Percentiles rank a stretch among this genome's conserved stretches.
phyloP scores from a whole-genome alignment of 495 filamentous ascomycete genomes.

The Letharia lupina region DNA sequence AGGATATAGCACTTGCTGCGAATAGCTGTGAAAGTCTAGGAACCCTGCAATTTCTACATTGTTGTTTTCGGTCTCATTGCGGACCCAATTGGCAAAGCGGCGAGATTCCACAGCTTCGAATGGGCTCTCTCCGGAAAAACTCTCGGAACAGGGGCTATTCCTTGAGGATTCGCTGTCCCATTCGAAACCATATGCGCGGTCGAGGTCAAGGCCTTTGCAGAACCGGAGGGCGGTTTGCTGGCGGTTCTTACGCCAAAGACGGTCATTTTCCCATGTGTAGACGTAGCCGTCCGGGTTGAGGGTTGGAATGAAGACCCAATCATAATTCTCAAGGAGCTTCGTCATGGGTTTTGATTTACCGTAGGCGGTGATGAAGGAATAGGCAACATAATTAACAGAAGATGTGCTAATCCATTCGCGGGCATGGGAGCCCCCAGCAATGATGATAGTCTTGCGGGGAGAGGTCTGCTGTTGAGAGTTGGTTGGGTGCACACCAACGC shows the following conservation, averaged over 20 bases:
- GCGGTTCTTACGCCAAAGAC: slow-evolving; percentile 92
- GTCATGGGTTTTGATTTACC: slow-evolving; percentile 59
- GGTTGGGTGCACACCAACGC: slow-evolving; percentile 57
- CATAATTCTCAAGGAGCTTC: slow-evolving; percentile 68
- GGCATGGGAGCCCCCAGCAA: slow-evolving; percentile 80
- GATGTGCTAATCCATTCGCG: slow-evolving; percentile 94
- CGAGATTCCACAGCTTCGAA: slow-evolving; percentile 79
- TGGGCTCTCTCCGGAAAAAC: slow-evolving; percentile 71
- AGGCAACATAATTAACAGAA: slow-evolving; percentile 84
- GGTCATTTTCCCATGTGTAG: slow-evolving; percentile 86
- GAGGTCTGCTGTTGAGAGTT: slow-evolving; percentile 31
- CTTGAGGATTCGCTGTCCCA: slow-evolving; percentile 65
- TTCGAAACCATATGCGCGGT: slow-evolving; percentile 73
- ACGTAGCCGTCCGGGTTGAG: slow-evolving; percentile 91
- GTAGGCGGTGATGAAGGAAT: slow-evolving; percentile 77
- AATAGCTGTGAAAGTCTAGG: slow-evolving; percentile 90
- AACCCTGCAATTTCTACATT: slow-evolving; percentile 68
- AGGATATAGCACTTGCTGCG: slow-evolving; percentile 88
- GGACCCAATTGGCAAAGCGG: slow-evolving; percentile 71
- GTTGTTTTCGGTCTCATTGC: slow-evolving; percentile 67
- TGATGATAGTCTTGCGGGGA: slow-evolving; percentile 67
- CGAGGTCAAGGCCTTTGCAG: slow-evolving; percentile 83
- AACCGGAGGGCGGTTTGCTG: slow-evolving; percentile 74
- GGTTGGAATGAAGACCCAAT: slow-evolving; percentile 83
- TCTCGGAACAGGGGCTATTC: slow-evolving; percentile 85